Evolutionary conservation across 1,139 yeast genomes (phyloP).

Genomic region (Debaryomyces udenii): DNA sequence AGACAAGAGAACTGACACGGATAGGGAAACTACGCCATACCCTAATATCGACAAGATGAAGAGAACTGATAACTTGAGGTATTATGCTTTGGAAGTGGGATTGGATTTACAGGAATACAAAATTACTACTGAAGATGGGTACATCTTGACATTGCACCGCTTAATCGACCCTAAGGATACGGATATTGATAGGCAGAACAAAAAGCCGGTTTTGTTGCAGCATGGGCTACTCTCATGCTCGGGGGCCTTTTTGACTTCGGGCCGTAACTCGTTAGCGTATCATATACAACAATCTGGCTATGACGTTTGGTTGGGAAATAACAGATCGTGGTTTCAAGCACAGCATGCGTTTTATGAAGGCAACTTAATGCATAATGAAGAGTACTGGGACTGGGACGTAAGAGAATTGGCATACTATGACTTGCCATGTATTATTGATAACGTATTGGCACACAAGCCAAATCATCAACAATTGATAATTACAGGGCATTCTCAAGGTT

Average conservation of each 20-base stretch:
- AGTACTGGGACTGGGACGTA: slow-evolving; percentile 85
- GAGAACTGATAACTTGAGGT: slow-evolving; percentile 44
- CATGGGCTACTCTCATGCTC: slow-evolving; percentile 90
- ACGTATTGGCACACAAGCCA: slow-evolving; percentile 51
- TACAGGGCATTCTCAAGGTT: slow-evolving; percentile 91
- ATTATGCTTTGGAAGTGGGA: slow-evolving; percentile 65
- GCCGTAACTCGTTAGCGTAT: slow-evolving; percentile 73
- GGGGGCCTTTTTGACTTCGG: slow-evolving; percentile 81
- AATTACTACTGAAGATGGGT: slow-evolving; percentile 82
- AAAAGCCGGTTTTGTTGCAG: slow-evolving; percentile 68
- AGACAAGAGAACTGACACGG: slow-evolving; percentile 23
- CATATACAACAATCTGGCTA: slow-evolving; percentile 63
- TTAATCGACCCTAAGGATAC: slow-evolving; percentile 56
- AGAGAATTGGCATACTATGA: slow-evolving; percentile 78
- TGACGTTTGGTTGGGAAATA: slow-evolving; percentile 95
- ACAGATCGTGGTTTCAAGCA: slow-evolving; percentile 82
- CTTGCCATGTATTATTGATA: slow-evolving; percentile 69
- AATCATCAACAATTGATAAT: slow-evolving; percentile 56
- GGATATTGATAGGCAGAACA: slow-evolving; percentile 26
- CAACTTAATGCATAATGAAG: slow-evolving; percentile 50
- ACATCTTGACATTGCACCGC: slow-evolving; percentile 63
- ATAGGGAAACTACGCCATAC: slow-evolving; percentile 24
- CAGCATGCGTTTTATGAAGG: slow-evolving; percentile 50
- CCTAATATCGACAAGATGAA: slow-evolving; percentile 35
- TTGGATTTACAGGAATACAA: slow-evolving; percentile 60